Conservation (phyloP, 2,329 filamentous ascomycete species). For the Pseudophaeomoniella oleicola region DNA sequence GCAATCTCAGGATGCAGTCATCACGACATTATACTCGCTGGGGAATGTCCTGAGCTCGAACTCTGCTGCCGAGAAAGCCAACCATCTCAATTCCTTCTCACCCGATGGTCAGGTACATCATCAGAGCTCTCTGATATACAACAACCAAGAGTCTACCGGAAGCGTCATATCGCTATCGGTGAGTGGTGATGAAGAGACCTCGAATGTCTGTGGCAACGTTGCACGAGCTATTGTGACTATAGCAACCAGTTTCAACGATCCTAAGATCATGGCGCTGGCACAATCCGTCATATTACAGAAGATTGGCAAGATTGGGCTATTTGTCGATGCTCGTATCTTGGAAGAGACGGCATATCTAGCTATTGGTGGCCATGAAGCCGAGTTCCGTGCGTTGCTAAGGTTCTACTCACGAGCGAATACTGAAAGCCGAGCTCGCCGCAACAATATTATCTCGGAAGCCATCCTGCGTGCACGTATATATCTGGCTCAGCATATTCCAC, state of each 20-base stretch:
- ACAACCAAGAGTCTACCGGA: conserved; percentile 39
- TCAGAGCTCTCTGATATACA: conserved; percentile 12
- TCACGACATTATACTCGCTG: conserved; percentile 90
- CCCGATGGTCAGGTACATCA: conserved; percentile 12
- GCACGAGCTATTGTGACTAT: conserved; percentile 92
- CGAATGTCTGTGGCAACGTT: conserved; percentile 68
- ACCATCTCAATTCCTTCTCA: not conserved
- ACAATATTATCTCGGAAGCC: conserved; percentile 53
- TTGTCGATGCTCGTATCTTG: conserved; percentile 75
- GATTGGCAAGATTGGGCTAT: conserved; percentile 64
- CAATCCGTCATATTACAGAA: conserved; percentile 97
- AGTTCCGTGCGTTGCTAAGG: conserved; percentile 76
- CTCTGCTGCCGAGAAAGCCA: conserved; percentile 31
- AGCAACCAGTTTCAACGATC: conserved; percentile 64
- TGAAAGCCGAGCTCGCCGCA: conserved; percentile 56
- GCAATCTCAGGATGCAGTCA: conserved; percentile 82
- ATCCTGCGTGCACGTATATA: conserved; percentile 66
- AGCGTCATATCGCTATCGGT: conserved; percentile 68
- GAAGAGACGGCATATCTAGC: conserved; percentile 67
- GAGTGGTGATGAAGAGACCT: conserved; percentile 63
- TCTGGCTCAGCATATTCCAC: conserved; percentile 54
- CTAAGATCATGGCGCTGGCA: conserved; percentile 83
- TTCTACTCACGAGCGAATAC: conserved; percentile 64
- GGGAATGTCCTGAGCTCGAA: conserved; percentile 82
- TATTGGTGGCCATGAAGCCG: conserved; percentile 59